Evolutionary conservation across 257 asterid genomes (phyloP).

Genomic region (Galeopsis tetrahit): DNA sequence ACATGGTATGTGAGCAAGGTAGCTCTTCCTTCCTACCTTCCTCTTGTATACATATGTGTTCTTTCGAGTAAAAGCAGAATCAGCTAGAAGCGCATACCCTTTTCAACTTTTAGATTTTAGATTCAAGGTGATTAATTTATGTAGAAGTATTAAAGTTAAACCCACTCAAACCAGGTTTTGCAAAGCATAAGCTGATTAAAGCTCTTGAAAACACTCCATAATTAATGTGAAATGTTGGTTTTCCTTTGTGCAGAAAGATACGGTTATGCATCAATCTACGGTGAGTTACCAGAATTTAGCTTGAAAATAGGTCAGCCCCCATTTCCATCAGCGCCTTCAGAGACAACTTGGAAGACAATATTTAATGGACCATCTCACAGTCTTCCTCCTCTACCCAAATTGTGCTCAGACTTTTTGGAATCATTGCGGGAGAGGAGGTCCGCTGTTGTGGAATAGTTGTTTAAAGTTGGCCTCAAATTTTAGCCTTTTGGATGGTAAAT

Average conservation of each 20-base stretch:
- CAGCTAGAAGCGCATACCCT: too few relatives aligned
- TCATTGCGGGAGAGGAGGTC: conserved; percentile 70
- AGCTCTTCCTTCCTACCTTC: conserved; percentile 12
- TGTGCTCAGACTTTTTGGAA: conserved; percentile 72
- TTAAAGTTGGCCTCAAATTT: neutral
- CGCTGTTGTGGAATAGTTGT: conserved; percentile 46
- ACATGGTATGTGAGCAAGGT: conserved; percentile 89
- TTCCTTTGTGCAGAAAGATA: conserved; percentile 46
- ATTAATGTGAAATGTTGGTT: conserved; percentile 7
- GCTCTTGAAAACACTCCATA: too few relatives aligned
- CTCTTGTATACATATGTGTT: conserved; percentile 14
- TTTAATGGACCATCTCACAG: conserved; percentile 85
- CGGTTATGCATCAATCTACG: conserved; percentile 78
- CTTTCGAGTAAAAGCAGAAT: too few relatives aligned
- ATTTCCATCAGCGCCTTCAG: conserved; percentile 45
- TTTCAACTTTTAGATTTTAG: too few relatives aligned
- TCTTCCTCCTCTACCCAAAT: conserved; percentile 77
- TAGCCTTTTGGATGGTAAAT: neutral
- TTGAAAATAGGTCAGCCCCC: conserved; percentile 42
- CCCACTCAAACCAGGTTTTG: too few relatives aligned
- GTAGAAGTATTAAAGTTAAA: too few relatives aligned
- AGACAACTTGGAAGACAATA: conserved; percentile 63
- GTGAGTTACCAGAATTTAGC: conserved; percentile 68
- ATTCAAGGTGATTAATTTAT: too few relatives aligned
- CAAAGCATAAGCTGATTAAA: too few relatives aligned